Conservation (phyloP, 176 grass and related monocot genomes). For the Carex cristatella region DNA sequence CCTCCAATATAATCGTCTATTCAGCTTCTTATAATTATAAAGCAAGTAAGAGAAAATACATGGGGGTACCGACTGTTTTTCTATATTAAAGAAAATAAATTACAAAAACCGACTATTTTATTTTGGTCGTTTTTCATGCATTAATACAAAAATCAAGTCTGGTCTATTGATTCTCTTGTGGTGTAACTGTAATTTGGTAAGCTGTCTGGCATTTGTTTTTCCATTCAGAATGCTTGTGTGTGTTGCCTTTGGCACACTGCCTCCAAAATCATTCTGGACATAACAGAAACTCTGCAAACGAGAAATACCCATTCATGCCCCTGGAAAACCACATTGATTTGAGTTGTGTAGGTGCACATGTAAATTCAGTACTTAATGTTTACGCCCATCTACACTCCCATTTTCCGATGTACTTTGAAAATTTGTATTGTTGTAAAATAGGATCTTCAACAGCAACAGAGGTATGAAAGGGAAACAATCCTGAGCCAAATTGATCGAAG, state of each 20-base stretch:
- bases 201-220: neutral
- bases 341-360: neutral
- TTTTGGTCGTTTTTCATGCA: neutral
- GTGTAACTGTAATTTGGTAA: no score
- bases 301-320: neutral
- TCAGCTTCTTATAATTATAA: neutral
- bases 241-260: neutral
- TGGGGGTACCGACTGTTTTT: neutral
- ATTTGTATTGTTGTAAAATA: slow-evolving; percentile 15
- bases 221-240: neutral
- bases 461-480: slow-evolving; percentile 61
- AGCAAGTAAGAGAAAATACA: neutral
- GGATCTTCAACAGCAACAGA: slow-evolving; percentile 84
- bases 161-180: neutral
- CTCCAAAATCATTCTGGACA: neutral
- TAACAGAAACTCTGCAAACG: neutral
- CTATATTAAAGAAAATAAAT: neutral
- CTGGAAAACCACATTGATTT: neutral
- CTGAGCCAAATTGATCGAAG: slow-evolving; percentile 69
- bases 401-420: neutral
- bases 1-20: neutral
- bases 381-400: neutral
- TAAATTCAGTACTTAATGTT: neutral
- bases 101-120: neutral
- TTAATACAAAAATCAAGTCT: neutral